Base-by-base conservation (phyloP, 2,329 filamentous ascomycete species). In the Colletotrichum sidae region DNA sequence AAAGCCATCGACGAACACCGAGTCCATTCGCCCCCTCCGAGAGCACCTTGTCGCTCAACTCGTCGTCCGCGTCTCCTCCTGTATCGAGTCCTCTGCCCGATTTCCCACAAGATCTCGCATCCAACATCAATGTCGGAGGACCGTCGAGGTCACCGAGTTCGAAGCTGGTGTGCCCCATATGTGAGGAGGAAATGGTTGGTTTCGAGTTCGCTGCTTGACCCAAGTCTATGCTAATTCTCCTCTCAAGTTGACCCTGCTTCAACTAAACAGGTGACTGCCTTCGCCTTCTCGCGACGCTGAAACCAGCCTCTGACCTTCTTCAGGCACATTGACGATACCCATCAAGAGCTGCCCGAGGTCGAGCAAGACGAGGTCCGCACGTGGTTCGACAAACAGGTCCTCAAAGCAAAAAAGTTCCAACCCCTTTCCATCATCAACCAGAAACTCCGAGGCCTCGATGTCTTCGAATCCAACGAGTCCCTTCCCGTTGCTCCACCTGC, bases 301-400 rank as follows among this genome's bases (percentile, higher is more conserved):
- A 44, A 59, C 41, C 55, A 52, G 63, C 47, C 58, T 47, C 57
- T 64, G 54, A 64, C 68, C 25, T 17, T 33, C 34, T 44, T 45
- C 50, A 74, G 84, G 71, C 86, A 89, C 70, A 87, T 97, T 74
- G 94, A 97, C 80, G 94, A 97, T 76, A 89, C 84, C 68, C 94
- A 97, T 80, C 92, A 94, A 76, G 94, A 97, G 74, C 86, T 97
- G 12, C 92, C 96, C 75, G 92, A 92, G 69, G 87, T 93, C 67
- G 90, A 94, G 74, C 94, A 97, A 75, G 93, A 97, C 77, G 93
- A 97, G 79, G 94, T 97, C 72, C 96, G 96, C 81, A 95, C 94
- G 45, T 97, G 94, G 94, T 97, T 97, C 80, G 93, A 96, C 81
- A 92, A 93, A 74, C 94, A 97, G 78, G 94, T 97, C 79, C 86